A percentile compares a stretch with the other conserved stretches of the same genome.
Conservation (phyloP, 768 basidiomycete species). For the Melanogaster broomeanus region DNA sequence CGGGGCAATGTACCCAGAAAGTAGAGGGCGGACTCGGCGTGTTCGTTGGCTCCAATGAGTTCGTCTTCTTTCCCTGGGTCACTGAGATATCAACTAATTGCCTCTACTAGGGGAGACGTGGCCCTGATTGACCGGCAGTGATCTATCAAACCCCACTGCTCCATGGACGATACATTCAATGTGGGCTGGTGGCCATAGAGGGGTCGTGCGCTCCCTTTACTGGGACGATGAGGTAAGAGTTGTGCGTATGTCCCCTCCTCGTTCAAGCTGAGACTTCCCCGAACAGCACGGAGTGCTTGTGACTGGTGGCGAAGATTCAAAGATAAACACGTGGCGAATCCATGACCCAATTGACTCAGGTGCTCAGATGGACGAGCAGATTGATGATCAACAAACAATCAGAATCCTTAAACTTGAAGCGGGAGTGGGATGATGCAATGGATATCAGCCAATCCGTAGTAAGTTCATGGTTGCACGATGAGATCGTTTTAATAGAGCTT, state of each 20-base stretch:
- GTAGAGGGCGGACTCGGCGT: constrained; percentile 42
- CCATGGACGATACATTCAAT: constrained; percentile 52
- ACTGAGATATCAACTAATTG: not conserved
- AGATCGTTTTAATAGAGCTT: not conserved
- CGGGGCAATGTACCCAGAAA: constrained; percentile 38
- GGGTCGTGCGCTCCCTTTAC: constrained; percentile 54
- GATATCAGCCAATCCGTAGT: constrained; percentile 15
- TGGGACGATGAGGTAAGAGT: constrained; percentile 54
- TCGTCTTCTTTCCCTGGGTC: constrained; percentile 15
- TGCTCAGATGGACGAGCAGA: not conserved
- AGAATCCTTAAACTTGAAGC: constrained; percentile 14
- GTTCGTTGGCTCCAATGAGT: constrained; percentile 80
- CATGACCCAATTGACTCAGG: constrained; percentile 3
- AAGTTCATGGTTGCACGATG: not conserved
- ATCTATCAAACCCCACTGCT: constrained; percentile 37
- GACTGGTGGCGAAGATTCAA: constrained; percentile 54
- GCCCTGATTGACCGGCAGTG: constrained; percentile 51
- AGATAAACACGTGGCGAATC: constrained; percentile 44
- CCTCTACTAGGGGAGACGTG: constrained; percentile 51
- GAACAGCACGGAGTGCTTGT: constrained; percentile 41
- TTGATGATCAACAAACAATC: constrained; percentile 14
- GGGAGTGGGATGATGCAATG: constrained; percentile 24
- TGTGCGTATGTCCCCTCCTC: not conserved
- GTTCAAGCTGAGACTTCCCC: not conserved
- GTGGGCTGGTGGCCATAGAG: constrained; percentile 58